These are phyloP conservation scores for Lepidium campestre DNA, from an alignment of 441 rosid species.

Conservation along the genomic window DNA sequence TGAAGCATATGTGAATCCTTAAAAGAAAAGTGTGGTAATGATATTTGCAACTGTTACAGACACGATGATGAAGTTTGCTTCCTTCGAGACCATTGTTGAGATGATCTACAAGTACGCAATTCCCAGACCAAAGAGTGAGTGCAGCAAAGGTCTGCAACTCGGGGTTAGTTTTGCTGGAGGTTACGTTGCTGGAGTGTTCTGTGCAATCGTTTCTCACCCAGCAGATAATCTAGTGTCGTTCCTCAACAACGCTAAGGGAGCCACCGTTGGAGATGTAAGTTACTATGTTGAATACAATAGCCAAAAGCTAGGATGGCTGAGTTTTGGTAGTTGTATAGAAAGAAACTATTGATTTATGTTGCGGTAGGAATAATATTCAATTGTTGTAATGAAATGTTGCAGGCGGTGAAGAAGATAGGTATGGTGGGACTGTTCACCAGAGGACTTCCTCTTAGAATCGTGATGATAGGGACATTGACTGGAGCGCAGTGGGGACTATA, in stretches of 20 bases:
- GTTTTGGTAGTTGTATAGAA: neutral
- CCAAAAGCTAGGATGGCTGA: neutral
- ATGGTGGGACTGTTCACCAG: conserved; percentile 88
- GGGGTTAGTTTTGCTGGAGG: conserved; percentile 97
- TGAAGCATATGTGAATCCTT: neutral
- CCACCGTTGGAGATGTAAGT: conserved; percentile 97
- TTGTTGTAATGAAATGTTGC: conserved; percentile 19
- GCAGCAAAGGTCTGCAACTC: conserved; percentile 85
- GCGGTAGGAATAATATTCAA: neutral
- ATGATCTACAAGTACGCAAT: conserved; percentile 84
- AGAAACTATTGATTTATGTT: neutral
- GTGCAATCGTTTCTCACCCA: conserved; percentile 96
- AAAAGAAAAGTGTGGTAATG: neutral
- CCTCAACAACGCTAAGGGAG: conserved; percentile 99
- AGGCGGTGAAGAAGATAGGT: conserved; percentile 98
- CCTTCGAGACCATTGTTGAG: conserved; percentile 96
- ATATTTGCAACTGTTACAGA: conserved; percentile 37
- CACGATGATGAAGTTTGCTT: conserved; percentile 99
- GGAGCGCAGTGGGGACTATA: conserved; percentile 99
- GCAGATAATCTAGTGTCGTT: conserved; percentile 98
- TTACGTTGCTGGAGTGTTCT: conserved; percentile 90
- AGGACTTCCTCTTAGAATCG: conserved; percentile 98
- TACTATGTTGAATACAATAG: neutral
- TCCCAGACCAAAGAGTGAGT: conserved; percentile 82
- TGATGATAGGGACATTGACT: conserved; percentile 99